Percentiles rank a stretch among this genome's conserved stretches.
Conservation (phyloP, 2,329 filamentous ascomycete genomes). For the Tolypocladium sp. region DNA sequence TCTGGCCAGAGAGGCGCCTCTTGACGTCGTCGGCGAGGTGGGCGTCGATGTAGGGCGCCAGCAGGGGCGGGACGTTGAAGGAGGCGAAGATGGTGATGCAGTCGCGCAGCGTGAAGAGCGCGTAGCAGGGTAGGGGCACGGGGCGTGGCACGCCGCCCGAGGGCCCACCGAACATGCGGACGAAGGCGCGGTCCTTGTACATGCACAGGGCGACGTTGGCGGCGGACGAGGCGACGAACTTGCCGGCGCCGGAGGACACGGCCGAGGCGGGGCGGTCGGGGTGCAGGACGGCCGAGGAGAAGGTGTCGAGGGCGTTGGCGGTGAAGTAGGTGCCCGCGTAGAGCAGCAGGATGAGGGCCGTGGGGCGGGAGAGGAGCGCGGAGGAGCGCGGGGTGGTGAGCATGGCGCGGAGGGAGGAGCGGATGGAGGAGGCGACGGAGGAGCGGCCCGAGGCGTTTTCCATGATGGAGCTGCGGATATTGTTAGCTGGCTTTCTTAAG, state of each 20-base stretch:
- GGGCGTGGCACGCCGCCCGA: constrained; percentile 36
- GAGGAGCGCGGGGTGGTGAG: constrained; percentile 46
- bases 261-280: constrained; percentile 44
- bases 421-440: constrained; percentile 50
- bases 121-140: constrained; percentile 63
- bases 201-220: constrained; percentile 81
- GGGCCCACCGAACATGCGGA: constrained; percentile 64
- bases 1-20: constrained; percentile 38
- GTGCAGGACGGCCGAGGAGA: constrained; percentile 48
- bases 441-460: constrained; percentile 67
- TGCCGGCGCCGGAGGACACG: constrained; percentile 65
- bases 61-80: constrained; percentile 77
- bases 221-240: constrained; percentile 72
- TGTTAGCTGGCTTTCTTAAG: constrained; percentile 7
- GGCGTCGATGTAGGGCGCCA: constrained; percentile 59
- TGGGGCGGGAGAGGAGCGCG: constrained; percentile 56
- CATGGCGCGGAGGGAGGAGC: constrained; percentile 46
- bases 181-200: constrained; percentile 84
- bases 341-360: constrained; percentile 60
- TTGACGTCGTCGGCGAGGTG: constrained; percentile 41
- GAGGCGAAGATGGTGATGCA: constrained; percentile 84
- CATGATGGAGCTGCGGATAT: constrained; percentile 55
- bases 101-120: constrained; percentile 74
- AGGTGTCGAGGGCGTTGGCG: constrained; percentile 80
- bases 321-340: constrained; percentile 88